Evolutionary conservation across 805 yeast genomes (phyloP), one percentile per base, ranked within the genome.

Genomic region (Groenewaldozyma tartarivorans): DNA sequence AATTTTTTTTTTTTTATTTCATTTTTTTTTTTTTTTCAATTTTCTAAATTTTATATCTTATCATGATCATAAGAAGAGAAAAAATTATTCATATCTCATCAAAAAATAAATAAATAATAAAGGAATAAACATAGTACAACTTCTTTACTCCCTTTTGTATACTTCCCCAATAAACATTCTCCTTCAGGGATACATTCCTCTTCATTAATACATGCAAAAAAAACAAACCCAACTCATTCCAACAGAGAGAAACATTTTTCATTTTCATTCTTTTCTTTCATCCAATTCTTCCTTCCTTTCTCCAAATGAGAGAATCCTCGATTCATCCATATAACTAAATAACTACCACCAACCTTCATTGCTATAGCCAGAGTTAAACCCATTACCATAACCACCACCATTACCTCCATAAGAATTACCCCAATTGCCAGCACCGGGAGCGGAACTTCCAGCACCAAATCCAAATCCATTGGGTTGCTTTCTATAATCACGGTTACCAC

Each of bases 401-500:
- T 52, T 49, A 39, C 51, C 50, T 20, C 39, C 39, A 20, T 29
- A n/a, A 31, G 41, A 41, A 30, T 22, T 20, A 19, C 41, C 41
- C 38, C 44, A 37, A 30, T 49, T 47, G 33, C 49, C 49, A 40
- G 42, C 43, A 38, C 47, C 42, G 15, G 17, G 29, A 30, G 41
- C 43, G 16, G 33, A 38, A 22, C 13, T 7, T 36, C 59, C 56
- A 19, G 52, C 51, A 43, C 61, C 59, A 40, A 59, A 53, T 43
- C 54, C 51, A 43, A 60, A 54, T 44, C 64, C 62, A 43, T 62
- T 60, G 46, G 62, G 59, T 46, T 60, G 61, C 48, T 70, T 70
- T 62, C 79, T 72, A 69, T 61, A 70, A 57, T 74, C 79, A 51
- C 76, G 70, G 49, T 61, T 64, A 47, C 60, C 62, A 46, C 49